Percentiles rank a stretch among this genome's conserved stretches.
Evolutionary conservation across 108 stramenopile species (phyloP).

Genomic region (Stephanodiscus minutulus): DNA sequence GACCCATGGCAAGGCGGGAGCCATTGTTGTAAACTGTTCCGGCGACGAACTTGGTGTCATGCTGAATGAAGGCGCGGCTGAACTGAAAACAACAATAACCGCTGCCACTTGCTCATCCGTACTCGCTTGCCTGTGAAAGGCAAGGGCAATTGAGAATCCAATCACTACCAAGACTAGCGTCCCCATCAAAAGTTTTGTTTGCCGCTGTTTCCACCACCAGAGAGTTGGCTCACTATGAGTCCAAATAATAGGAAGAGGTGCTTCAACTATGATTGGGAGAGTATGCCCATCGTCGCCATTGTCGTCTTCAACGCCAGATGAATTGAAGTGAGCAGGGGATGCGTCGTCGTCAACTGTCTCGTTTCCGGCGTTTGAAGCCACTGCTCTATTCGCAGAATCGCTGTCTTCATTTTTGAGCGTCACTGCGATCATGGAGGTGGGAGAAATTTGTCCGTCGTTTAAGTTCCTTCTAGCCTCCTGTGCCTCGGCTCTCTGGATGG

Average conservation of each 20-base stretch:
- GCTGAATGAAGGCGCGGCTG: not conserved
- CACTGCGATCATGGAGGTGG: no score
- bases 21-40: not conserved
- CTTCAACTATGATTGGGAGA: no score
- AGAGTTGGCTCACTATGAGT: not conserved
- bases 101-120: not conserved
- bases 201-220: not conserved
- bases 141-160: not conserved
- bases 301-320: not conserved
- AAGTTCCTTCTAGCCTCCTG: no score
- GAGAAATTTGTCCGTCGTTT: no score
- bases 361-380: not conserved
- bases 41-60: not conserved
- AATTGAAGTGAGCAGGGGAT: not conserved
- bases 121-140: not conserved
- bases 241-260: no score
- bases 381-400: not conserved
- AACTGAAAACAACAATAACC: no score
- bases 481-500: no score
- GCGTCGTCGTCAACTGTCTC: not conserved
- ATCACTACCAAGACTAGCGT: not conserved
- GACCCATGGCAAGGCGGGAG: not conserved
- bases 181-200: not conserved
- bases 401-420: no score
- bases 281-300: not conserved